phyloP scores from a whole-genome alignment of 1,284 basidiomycete genomes.

The Cronartium quercuum region DNA sequence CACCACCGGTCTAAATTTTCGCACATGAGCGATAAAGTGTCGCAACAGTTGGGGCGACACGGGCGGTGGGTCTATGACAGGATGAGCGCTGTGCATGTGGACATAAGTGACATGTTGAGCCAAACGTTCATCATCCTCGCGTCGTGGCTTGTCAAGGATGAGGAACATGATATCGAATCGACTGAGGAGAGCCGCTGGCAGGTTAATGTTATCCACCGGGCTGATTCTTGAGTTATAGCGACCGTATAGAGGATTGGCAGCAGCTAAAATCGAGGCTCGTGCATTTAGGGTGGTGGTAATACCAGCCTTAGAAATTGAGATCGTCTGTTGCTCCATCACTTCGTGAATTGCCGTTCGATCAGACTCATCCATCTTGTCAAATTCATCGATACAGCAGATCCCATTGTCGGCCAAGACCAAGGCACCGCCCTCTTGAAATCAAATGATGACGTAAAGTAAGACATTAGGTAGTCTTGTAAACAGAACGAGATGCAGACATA shows the following conservation, averaged over 20 bases:
- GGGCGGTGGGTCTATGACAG: slow-evolving; percentile 61
- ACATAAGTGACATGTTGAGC: slow-evolving; percentile 97
- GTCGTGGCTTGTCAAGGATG: slow-evolving; percentile 87
- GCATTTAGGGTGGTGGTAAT: slow-evolving; percentile 98
- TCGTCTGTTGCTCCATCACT: slow-evolving; percentile 99
- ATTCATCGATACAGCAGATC: slow-evolving; percentile 99
- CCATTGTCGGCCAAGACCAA: slow-evolving; percentile 98
- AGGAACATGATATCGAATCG: slow-evolving; percentile 96
- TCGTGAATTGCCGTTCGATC: slow-evolving; percentile 99
- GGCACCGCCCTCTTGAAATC: slow-evolving; percentile 79
- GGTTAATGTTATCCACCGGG: slow-evolving; percentile 98
- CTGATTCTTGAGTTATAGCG: slow-evolving; percentile 96
- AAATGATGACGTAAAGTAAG: slow-evolving; percentile 6
- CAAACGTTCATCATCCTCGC: slow-evolving; percentile 90
- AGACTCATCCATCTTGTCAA: slow-evolving; percentile 99
- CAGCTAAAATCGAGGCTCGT: slow-evolving; percentile 94
- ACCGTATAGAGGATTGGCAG: slow-evolving; percentile 95
- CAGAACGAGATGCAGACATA: slow-evolving; percentile 55
- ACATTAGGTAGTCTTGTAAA: background rate
- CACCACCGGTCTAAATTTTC: slow-evolving; percentile 78
- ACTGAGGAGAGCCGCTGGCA: slow-evolving; percentile 90
- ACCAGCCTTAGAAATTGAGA: slow-evolving; percentile 97
- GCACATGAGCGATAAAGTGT: slow-evolving; percentile 93
- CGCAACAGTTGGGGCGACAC: slow-evolving; percentile 82
- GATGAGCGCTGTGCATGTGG: slow-evolving; percentile 91